Evolutionary conservation across 306 rosid genomes (phyloP).

Genomic region (Dryas octopetala): DNA sequence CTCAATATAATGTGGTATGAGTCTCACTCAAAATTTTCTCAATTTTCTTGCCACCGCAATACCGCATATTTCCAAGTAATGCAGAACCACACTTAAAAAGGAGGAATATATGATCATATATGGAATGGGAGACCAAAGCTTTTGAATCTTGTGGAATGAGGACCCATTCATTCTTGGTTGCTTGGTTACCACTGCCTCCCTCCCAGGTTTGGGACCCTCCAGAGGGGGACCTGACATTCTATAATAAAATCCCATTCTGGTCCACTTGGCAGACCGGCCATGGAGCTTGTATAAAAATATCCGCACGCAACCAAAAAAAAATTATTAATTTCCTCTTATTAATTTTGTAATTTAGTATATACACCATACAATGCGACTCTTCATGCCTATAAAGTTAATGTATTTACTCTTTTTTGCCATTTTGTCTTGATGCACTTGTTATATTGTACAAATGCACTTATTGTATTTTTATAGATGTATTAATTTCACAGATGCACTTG

Average conservation of each 20-base stretch:
- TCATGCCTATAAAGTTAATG: too few species aligned
- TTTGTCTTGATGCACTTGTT: too few species aligned
- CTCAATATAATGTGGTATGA: too few species aligned
- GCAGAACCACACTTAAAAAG: slow-evolving; percentile 17
- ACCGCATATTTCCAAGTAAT: slow-evolving; percentile 1
- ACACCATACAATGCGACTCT: too few species aligned
- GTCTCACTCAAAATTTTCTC: not conserved
- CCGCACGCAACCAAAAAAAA: not conserved
- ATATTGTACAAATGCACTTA: too few species aligned
- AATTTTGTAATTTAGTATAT: not conserved
- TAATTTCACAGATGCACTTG: too few species aligned
- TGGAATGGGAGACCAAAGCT: too few species aligned
- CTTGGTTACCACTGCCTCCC: not conserved
- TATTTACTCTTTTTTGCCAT: too few species aligned
- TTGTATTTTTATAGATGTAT: too few species aligned
- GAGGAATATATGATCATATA: too few species aligned
- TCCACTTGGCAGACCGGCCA: not conserved
- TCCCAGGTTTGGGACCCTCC: not conserved
- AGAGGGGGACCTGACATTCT: not conserved
- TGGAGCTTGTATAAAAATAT: not conserved
- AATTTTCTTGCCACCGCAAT: not conserved
- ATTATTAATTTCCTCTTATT: not conserved
- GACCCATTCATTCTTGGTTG: not conserved
- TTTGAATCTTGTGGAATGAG: not conserved
- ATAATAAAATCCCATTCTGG: not conserved